phyloP scores from a whole-genome alignment of 1,284 basidiomycete species.

The Apiotrichum porosum region DNA sequence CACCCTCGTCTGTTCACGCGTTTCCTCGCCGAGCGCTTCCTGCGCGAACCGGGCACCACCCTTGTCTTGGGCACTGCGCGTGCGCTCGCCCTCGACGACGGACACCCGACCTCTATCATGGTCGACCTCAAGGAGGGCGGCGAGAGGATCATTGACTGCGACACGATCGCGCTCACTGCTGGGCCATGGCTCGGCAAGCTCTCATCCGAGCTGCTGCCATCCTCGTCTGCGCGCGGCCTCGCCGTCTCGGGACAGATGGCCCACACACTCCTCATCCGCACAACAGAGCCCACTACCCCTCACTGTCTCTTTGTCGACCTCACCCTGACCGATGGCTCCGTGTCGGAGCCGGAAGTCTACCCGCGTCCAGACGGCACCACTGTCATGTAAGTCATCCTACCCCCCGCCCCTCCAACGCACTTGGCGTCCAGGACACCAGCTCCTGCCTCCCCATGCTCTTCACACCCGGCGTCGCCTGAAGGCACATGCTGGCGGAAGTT shows the following conservation, averaged over 20 bases:
- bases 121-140: conserved; percentile 21
- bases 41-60: conserved; percentile 27
- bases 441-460: too few species aligned
- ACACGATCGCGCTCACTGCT: conserved; percentile 64
- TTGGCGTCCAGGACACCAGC: too few species aligned
- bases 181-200: conserved; percentile 79
- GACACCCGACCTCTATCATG: conserved; percentile 7
- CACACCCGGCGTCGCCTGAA: too few species aligned
- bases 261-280: conserved; percentile 52
- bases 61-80: conserved; percentile 35
- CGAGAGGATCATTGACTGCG: conserved; percentile 48
- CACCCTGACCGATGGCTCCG: conserved; percentile 48
- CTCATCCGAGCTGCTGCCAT: conserved; percentile 53
- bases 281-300: conserved; percentile 35
- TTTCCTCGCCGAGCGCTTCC: conserved; percentile 59
- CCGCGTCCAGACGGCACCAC: conserved; percentile 49
- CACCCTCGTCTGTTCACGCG: conserved; percentile 58
- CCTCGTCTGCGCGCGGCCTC: conserved; percentile 44
- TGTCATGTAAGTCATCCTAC: conserved; percentile 35
- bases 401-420: too few species aligned
- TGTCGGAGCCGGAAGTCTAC: conserved; percentile 52
- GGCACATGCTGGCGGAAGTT: too few species aligned
- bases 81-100: conserved; percentile 17
- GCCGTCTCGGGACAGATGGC: conserved; percentile 50
- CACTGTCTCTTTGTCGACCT: conserved; percentile 56